Evolutionary conservation across 2,329 filamentous ascomycete species (phyloP), one percentile per base, ranked within the genome.

Genomic region (Proliferodiscus dingleyae): DNA sequence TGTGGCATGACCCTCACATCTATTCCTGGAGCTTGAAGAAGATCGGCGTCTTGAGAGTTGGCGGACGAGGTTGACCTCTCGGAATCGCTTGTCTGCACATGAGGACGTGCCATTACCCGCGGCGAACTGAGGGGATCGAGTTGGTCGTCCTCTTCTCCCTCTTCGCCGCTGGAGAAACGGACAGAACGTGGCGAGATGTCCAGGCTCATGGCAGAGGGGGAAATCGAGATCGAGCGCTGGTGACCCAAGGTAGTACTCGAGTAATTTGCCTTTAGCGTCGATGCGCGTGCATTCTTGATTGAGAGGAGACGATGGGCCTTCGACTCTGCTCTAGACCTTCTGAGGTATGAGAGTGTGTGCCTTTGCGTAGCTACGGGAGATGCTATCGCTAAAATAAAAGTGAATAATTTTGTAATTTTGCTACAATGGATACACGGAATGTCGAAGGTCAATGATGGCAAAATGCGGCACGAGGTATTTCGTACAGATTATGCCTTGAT

Each of bases 141-240:
- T 19, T 66, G 67, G 28, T 70, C 64, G 19, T 73, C 71, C 45
- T 71, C 67, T 47, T 74, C n/a, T n/a, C n/a, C 74, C 59, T 71
- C 67, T 47, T 74, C 75, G 59, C 65, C 63, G 49, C 71, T 69
- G 37, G 73, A 74, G 58, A 81, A 81, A 53, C 77, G 74, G 52
- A 81, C 75, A 51, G 71, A 69, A 56, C 77, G 72, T 41, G 77
- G 74, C 9, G 76, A 76, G 28, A 71, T 63, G 52, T 81, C 76
- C 57, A 69, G 40, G 47, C 50, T 61, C 60, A 63, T 63, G 38
- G 40, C 47, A 32, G 32, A 46, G 24, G 30, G 23, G 26, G 41
- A 45, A 41, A 46, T 42, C 7, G 18, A 8, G 11, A 18, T 30
- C 2, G 2, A 10, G 5, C 18, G 10, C 18, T 34, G 32, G 32